Evolutionary conservation across 139 green algal genomes (phyloP), one percentile per base, ranked within the genome.

Genomic region (Pseudopediastrum boryanum): DNA sequence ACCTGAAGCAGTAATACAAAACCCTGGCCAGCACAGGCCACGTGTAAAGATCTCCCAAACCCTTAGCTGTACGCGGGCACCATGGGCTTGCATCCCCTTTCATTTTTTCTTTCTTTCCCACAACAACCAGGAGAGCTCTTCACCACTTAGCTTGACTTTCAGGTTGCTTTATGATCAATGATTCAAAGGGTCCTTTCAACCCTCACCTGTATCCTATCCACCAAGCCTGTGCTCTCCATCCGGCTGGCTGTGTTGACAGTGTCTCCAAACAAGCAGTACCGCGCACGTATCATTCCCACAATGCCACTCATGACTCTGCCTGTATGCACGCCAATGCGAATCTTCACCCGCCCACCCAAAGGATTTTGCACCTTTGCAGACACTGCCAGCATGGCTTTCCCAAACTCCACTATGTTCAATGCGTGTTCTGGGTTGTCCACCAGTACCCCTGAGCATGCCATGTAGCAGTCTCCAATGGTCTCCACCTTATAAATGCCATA

Each of bases 221-320:
- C 75, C 21, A 80, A 50, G 64, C 84, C 79, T 19, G 80, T 90
- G 58, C 35, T 75, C 75, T 92, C 88, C 88, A 90, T 92, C 29
- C 88, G 63, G 42, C 66, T 81, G 0, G 85, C 85, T 5, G 75
- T 86, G 75, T 93, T 92, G 50, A 90, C 75, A 3, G 85, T 88
- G 77, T 84, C 71, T 10, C 86, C 83, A 51, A 90, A 91, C 5
- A 91, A 56, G 77, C 83, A 89, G 78, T 90, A 91, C 4, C 85
- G 72, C 0, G 83, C 82, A 12, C 81, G 79, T 35, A 75, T 83
- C n/a, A 58, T 65, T 23, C 71, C 71, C 29, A 78, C 27, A 9
- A 78, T 43, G 4, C 71, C 71, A n/a, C 51, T 69, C 51, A 78
- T 68, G 33, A 77, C 83, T 2, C 81, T 66, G 21, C 86, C 86